Evolutionary conservation across 148 eudicot species (phyloP).

Genomic region (Fagopyrum tataricum): DNA sequence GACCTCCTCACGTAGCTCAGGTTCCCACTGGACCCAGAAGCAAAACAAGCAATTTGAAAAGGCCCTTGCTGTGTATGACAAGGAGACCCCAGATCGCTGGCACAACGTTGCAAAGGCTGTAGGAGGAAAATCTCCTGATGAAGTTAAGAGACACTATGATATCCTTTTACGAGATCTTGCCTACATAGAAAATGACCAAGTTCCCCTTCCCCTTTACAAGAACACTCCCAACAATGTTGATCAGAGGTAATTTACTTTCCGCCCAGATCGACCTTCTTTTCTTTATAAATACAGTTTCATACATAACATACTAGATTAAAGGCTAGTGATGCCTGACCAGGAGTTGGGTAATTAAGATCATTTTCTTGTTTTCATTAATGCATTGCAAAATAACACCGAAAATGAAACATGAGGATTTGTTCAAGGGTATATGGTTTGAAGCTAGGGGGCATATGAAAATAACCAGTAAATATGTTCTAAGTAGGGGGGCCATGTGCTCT

Average conservation of each 20-base stretch:
- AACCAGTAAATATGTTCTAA: too few relatives aligned
- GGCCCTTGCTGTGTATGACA: slow-evolving; percentile 7
- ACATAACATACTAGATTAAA: too few relatives aligned
- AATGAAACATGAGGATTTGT: too few relatives aligned
- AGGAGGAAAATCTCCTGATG: slow-evolving; percentile 4
- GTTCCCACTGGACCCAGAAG: not conserved
- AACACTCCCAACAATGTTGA: slow-evolving; percentile 2
- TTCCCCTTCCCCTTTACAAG: not conserved
- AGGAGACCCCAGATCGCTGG: slow-evolving; percentile 1
- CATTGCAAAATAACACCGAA: too few relatives aligned
- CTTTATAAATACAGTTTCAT: not conserved
- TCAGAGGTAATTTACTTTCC: not conserved
- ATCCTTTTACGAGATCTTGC: not conserved
- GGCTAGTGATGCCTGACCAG: too few relatives aligned
- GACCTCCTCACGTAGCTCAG: not conserved
- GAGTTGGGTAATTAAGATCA: too few relatives aligned
- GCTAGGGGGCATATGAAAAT: too few relatives aligned
- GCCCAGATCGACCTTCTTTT: not conserved
- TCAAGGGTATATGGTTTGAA: too few relatives aligned
- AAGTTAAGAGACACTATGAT: not conserved
- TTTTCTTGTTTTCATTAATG: too few relatives aligned
- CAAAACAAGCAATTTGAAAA: slow-evolving; percentile 9
- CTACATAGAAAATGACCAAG: not conserved
- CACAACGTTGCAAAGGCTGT: slow-evolving; percentile 11
- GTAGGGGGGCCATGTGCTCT: too few relatives aligned